These are phyloP conservation scores for Ceratobasidium sp. DNA, from an alignment of 1,284 basidiomycete species.

Conservation along the genomic window DNA sequence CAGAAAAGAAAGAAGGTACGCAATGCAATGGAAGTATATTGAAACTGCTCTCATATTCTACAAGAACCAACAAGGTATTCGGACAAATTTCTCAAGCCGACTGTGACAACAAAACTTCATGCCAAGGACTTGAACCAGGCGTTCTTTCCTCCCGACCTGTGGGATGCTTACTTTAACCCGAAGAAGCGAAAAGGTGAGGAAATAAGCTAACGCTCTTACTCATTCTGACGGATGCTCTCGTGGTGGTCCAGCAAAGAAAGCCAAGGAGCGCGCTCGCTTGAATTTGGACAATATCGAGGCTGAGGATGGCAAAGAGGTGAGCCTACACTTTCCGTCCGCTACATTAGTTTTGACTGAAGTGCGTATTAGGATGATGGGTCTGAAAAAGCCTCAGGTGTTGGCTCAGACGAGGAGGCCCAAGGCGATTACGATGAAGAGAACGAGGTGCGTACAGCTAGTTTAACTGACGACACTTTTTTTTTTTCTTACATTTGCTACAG, in stretches of 20 bases:
- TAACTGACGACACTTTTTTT: background rate
- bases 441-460: conserved; percentile 54
- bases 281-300: conserved; percentile 43
- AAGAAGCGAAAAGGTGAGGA: conserved; percentile 67
- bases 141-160: conserved; percentile 80
- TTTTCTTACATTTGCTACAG: conserved; percentile 14
- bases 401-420: conserved; percentile 65
- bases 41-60: conserved; percentile 12
- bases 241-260: conserved; percentile 53
- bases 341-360: background rate
- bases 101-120: conserved; percentile 66
- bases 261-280: conserved; percentile 46
- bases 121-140: conserved; percentile 73
- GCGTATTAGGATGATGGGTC: conserved; percentile 16
- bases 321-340: background rate
- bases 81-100: conserved; percentile 75
- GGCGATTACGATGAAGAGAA: conserved; percentile 86
- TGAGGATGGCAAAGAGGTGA: conserved; percentile 40
- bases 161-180: conserved; percentile 80
- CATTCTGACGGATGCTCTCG: background rate
- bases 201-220: background rate
- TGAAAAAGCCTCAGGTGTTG: conserved; percentile 42
- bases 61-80: conserved; percentile 78
- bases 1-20: conserved; percentile 70
- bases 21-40: conserved; percentile 23